Percentiles rank a stretch among this genome's conserved stretches.
These are phyloP conservation scores for Raphidocelis subcapitata DNA, from an alignment of 139 green algal species.

Conservation along the genomic window DNA sequence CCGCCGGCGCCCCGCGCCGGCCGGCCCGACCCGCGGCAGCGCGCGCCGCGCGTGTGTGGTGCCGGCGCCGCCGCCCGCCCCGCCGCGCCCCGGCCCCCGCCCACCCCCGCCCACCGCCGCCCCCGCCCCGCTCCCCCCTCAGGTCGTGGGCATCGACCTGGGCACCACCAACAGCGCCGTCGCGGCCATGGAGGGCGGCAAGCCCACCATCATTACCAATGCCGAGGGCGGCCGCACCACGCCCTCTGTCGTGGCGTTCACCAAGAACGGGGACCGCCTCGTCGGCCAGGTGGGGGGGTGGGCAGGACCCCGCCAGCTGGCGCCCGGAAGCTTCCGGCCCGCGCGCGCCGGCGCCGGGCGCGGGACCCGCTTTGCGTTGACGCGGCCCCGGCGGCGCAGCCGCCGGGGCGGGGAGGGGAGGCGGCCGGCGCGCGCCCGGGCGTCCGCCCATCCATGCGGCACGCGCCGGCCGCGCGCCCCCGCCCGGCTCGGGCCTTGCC, in stretches of 20 bases:
- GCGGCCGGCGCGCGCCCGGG: too few species aligned
- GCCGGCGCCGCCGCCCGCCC: not conserved
- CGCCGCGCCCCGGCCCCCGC: not conserved
- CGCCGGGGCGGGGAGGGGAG: too few species aligned
- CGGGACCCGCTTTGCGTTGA: too few species aligned
- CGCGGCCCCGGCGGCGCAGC: too few species aligned
- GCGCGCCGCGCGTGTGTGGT: not conserved
- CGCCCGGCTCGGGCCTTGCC: too few species aligned
- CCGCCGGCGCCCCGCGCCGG: not conserved
- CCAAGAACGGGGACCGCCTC: constrained; percentile 90
- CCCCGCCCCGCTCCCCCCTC: not conserved
- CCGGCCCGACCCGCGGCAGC: not conserved
- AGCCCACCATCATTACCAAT: constrained; percentile 98
- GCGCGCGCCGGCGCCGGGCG: too few species aligned
- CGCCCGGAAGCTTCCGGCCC: too few species aligned
- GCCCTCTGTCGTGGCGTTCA: constrained; percentile 97
- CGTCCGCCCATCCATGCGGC: too few species aligned
- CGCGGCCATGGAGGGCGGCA: constrained; percentile 90
- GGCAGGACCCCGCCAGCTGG: not conserved
- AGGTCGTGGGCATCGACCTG: constrained; percentile 88
- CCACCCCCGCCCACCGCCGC: not conserved
- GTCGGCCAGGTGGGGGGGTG: constrained; percentile 86
- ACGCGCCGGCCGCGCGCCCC: too few species aligned
- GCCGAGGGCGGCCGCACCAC: constrained; percentile 96
- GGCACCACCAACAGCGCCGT: constrained; percentile 95